These are phyloP conservation scores for Candida ipomoeae DNA, from an alignment of 805 yeast genomes.

Conservation along the genomic window DNA sequence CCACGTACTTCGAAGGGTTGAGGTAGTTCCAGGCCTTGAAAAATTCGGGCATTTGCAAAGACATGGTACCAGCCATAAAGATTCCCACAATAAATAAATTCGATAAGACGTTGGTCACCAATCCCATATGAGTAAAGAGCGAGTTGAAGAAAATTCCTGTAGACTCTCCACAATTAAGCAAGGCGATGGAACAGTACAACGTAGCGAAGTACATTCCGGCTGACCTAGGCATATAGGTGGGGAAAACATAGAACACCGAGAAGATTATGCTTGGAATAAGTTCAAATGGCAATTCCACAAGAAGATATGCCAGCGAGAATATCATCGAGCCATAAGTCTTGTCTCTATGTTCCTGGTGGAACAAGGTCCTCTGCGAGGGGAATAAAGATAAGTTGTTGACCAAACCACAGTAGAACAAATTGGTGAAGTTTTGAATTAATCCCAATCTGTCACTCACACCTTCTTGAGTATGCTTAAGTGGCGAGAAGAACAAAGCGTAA, in stretches of 20 bases:
- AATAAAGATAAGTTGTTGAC: slow-evolving; percentile 72
- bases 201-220: slow-evolving; percentile 64
- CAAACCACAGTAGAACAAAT: slow-evolving; percentile 75
- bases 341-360: slow-evolving; percentile 76
- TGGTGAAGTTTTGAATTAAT: slow-evolving; percentile 65
- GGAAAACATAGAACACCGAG: slow-evolving; percentile 60
- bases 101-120: slow-evolving; percentile 72
- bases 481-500: slow-evolving; percentile 59
- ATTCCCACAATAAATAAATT: slow-evolving; percentile 65
- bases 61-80: slow-evolving; percentile 82
- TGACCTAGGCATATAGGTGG: slow-evolving; percentile 67
- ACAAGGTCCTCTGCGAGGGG: slow-evolving; percentile 68
- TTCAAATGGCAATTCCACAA: slow-evolving; percentile 68
- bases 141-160: slow-evolving; percentile 79
- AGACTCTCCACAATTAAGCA: slow-evolving; percentile 76
- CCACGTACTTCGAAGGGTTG: slow-evolving; percentile 75
- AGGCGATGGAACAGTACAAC: slow-evolving; percentile 48
- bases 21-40: slow-evolving; percentile 68
- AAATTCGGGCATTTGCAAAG: slow-evolving; percentile 67
- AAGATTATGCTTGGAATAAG: slow-evolving; percentile 55
- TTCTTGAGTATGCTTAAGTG: slow-evolving; percentile 32
- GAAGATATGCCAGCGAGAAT: slow-evolving; percentile 56
- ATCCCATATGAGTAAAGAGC: slow-evolving; percentile 67
- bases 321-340: slow-evolving; percentile 62
- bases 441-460: slow-evolving; percentile 72